These are phyloP conservation scores for Pseudogymnoascus sp. DNA, from an alignment of 2,329 filamentous ascomycete species.

Conservation along the genomic window DNA sequence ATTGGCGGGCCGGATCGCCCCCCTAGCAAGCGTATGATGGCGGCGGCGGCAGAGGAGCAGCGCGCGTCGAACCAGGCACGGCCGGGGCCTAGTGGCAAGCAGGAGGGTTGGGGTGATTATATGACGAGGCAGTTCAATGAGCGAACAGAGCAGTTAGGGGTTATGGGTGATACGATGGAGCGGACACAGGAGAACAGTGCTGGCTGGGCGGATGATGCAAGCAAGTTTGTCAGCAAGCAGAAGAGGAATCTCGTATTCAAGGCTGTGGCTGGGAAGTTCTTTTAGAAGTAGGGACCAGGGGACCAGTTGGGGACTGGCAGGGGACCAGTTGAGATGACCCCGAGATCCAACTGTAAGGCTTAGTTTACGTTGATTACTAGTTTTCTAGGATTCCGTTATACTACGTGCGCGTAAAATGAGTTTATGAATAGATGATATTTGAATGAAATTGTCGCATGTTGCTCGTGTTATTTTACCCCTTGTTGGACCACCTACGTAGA, in stretches of 20 bases:
- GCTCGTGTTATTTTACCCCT: background rate
- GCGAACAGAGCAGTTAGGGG: conserved; percentile 75
- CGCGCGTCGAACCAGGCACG: conserved; percentile 43
- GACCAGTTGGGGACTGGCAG: background rate
- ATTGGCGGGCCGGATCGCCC: conserved; percentile 86
- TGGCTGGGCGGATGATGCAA: conserved; percentile 80
- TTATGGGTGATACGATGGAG: conserved; percentile 81
- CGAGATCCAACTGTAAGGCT: background rate
- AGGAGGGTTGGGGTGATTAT: conserved; percentile 69
- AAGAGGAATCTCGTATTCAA: conserved; percentile 79
- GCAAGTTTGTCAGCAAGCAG: conserved; percentile 78
- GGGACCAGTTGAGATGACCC: background rate
- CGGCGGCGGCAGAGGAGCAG: conserved; percentile 69
- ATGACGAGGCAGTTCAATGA: conserved; percentile 83
- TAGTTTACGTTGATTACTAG: background rate
- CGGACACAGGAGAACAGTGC: conserved; percentile 71
- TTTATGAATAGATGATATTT: background rate
- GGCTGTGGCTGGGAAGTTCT: conserved; percentile 53
- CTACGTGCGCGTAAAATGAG: background rate
- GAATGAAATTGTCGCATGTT: background rate
- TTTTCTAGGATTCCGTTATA: background rate
- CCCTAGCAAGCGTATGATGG: conserved; percentile 79
- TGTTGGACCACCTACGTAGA: background rate
- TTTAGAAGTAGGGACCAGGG: conserved; percentile 17
- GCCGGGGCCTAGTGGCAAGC: conserved; percentile 30